Percentiles rank a stretch among this genome's conserved stretches.
These are phyloP conservation scores for Vitis vinifera DNA, from an alignment of 164 flowering plant species.

Conservation along the genomic window DNA sequence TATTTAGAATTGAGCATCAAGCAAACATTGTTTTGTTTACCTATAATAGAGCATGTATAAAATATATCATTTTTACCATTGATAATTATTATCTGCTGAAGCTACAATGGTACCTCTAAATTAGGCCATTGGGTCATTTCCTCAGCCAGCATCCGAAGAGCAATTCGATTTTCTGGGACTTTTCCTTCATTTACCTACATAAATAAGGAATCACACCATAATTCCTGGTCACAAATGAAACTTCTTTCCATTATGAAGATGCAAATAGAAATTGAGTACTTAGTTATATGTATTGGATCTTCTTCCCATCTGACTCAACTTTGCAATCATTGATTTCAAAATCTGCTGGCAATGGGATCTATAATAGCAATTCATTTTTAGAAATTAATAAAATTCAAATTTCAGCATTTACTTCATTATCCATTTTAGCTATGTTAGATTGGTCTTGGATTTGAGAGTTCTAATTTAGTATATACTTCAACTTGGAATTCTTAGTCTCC, in stretches of 20 bases:
- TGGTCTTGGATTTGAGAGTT: too few species aligned
- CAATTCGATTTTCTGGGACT: constrained; percentile 68
- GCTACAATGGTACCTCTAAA: constrained; percentile 64
- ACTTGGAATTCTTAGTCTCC: too few species aligned
- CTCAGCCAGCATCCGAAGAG: constrained; percentile 76
- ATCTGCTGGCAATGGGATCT: too few species aligned
- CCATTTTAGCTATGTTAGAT: too few species aligned
- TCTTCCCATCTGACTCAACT: not conserved
- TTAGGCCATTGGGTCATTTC: constrained; percentile 90
- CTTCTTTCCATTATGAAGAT: not conserved
- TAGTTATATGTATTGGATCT: not conserved
- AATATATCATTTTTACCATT: not conserved
- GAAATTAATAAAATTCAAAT: too few species aligned
- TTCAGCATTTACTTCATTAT: too few species aligned
- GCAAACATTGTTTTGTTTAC: not conserved
- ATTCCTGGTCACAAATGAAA: not conserved
- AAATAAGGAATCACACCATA: not conserved
- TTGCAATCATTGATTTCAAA: too few species aligned
- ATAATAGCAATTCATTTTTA: too few species aligned
- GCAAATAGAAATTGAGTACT: not conserved
- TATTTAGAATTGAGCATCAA: too few species aligned
- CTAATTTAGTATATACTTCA: too few species aligned
- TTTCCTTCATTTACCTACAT: constrained; percentile 83
- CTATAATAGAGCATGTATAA: not conserved
- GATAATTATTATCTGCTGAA: not conserved